A percentile compares a stretch with the other conserved stretches of the same genome.
phyloP scores from a whole-genome alignment of 768 basidiomycete genomes.

The Russula olivacea region DNA sequence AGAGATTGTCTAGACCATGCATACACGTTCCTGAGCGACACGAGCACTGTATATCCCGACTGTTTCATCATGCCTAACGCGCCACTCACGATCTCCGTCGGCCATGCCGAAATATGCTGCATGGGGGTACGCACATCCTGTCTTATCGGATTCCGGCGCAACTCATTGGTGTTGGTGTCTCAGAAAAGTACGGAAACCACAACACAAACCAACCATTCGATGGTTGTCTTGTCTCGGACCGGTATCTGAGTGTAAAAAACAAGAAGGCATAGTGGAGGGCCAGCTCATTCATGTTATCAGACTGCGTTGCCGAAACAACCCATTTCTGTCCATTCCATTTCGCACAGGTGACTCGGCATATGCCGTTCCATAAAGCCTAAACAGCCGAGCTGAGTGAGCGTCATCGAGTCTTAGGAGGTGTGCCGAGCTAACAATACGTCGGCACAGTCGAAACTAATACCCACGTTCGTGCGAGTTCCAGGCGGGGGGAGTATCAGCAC shows the following conservation, averaged over 20 bases:
- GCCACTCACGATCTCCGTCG: conserved; percentile 1
- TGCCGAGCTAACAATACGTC: conserved; percentile 18
- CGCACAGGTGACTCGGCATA: conserved; percentile 19
- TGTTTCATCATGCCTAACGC: neutral
- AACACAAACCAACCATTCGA: neutral
- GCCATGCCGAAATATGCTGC: neutral
- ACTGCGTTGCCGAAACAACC: conserved; percentile 5
- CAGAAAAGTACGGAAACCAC: neutral
- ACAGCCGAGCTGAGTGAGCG: neutral
- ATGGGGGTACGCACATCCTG: neutral
- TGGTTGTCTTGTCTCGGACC: neutral
- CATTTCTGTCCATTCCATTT: conserved; percentile 9
- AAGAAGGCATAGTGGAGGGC: neutral
- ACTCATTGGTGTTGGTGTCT: neutral
- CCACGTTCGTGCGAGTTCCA: conserved; percentile 21
- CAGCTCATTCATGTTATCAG: neutral
- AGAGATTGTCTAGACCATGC: conserved; percentile 3
- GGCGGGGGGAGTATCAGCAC: conserved; percentile 10
- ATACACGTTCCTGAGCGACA: conserved; percentile 10
- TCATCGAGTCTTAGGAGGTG: conserved; percentile 12
- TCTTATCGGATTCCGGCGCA: neutral
- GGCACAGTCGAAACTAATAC: conserved; percentile 8
- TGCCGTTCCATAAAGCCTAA: conserved; percentile 12
- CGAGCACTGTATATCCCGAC: neutral
- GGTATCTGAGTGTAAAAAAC: neutral